Base-by-base conservation (phyloP, 768 basidiomycete genomes). In the Agrocybe pediades region DNA sequence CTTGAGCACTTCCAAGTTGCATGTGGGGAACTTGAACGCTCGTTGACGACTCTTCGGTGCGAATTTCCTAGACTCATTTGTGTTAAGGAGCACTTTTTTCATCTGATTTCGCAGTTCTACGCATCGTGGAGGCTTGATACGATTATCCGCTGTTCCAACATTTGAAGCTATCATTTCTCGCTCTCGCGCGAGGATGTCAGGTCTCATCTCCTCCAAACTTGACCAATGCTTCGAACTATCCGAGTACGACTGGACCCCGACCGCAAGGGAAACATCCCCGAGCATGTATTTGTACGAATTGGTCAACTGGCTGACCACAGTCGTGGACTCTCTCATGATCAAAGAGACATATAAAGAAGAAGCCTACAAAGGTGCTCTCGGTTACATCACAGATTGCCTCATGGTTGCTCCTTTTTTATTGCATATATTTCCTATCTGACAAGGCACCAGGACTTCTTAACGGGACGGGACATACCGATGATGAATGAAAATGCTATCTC, bases 231-330 rank as follows among this genome's bases (percentile, higher is more conserved):
- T 97, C 67, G 97, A 93, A 55, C 78, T 96, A 40, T 89, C 95
- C 3, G 92, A 96, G 71, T 98, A 98, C 67, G 87, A 95, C 62
- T 98, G 95, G 95, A 89, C 87, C 29, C 90, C 93, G 8, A 74
- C 77, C 27, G 68, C 74, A 9, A 82, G 84, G 27, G 88, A 91
- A 65, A 78, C 81, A 53, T 84, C 84, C 29, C 93, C 95, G 41
- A 95, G 92, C 81, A 88, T 89, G 82, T 98, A 98, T 70, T 79
- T 98, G 2, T 89, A 93, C 67, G 96, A 98, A 68, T 83, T 98
- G 63, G 84, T 96, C 67, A 95, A 94, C 67, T 99, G 95, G 90
- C 79, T 98, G 48, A 95, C 89, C 33, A 97, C 95, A 1, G 91
- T 97, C 51, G 93, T 99, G 44, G 97, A 98, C 68, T 92, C 85